Conservation (phyloP, 75 land plant species). For the Sequoiadendron giganteum region DNA sequence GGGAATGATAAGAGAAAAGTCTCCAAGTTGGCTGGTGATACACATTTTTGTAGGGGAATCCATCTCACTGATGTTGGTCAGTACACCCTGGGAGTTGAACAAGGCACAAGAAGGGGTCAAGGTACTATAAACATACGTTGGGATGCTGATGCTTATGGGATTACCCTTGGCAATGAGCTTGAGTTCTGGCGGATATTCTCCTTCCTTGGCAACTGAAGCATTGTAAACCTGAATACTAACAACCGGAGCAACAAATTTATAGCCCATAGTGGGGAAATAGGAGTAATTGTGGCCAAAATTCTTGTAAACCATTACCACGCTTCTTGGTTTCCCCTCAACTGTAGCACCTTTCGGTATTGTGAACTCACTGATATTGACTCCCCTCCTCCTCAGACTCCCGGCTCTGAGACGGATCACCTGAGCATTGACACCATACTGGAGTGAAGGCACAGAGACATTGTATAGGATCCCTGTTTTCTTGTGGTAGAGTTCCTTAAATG, state of each 20-base stretch:
- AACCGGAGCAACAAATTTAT: constrained; percentile 10
- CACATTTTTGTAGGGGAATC: background rate
- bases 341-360: constrained; percentile 19
- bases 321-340: constrained; percentile 1
- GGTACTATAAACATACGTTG: background rate
- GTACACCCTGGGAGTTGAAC: background rate
- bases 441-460: constrained; percentile 16
- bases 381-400: constrained; percentile 29
- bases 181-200: background rate
- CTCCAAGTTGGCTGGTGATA: background rate
- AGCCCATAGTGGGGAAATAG: constrained; percentile 13
- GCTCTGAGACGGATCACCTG: constrained; percentile 24
- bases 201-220: background rate
- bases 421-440: constrained; percentile 12
- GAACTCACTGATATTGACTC: constrained; percentile 28
- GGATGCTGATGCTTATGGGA: constrained; percentile 7
- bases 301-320: constrained; percentile 30
- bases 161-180: background rate
- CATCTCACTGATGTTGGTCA: background rate
- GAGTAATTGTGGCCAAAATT: constrained; percentile 15
- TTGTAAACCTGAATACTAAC: constrained; percentile 19
- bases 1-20: constrained; percentile 7
- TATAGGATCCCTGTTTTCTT: constrained; percentile 26
- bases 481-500: background rate
- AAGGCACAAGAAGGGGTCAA: constrained; percentile 4